These are phyloP conservation scores for Sphenostylis stenocarpa DNA, from an alignment of 306 rosid species.

Conservation along the genomic window DNA sequence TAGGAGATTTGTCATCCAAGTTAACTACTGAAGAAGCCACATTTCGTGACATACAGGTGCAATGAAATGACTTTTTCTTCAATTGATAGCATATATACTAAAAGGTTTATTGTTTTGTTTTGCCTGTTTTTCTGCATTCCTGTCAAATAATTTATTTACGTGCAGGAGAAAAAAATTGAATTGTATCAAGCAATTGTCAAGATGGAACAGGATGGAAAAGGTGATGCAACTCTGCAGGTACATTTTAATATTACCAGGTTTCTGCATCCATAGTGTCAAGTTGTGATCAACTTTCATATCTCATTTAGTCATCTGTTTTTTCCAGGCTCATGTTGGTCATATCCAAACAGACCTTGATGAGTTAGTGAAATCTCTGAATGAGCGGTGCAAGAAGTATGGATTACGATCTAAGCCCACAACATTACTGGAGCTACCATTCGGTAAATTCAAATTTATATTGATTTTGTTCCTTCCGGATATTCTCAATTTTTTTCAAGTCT, in stretches of 20 bases:
- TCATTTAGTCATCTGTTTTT: conserved; percentile 34
- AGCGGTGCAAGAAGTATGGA: conserved; percentile 92
- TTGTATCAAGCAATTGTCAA: conserved; percentile 81
- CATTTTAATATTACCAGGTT: conserved; percentile 23
- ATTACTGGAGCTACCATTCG: conserved; percentile 91
- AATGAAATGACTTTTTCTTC: conserved; percentile 20
- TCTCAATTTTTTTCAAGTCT: conserved; percentile 15
- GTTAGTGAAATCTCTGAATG: conserved; percentile 77
- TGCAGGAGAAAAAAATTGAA: conserved; percentile 92
- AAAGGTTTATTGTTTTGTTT: conserved; percentile 10
- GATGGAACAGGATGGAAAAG: conserved; percentile 74
- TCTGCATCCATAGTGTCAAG: conserved; percentile 19
- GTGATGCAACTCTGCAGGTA: conserved; percentile 74
- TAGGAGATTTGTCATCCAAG: conserved; percentile 92
- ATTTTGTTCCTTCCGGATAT: conserved; percentile 15
- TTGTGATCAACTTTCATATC: conserved; percentile 20
- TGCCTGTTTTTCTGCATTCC: conserved; percentile 2
- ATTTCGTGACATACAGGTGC: conserved; percentile 92
- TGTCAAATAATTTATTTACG: conserved; percentile 25
- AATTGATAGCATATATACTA: conserved; percentile 18
- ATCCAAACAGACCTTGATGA: conserved; percentile 81
- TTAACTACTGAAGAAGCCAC: conserved; percentile 90
- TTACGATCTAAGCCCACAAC: conserved; percentile 81
- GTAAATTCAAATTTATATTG: conserved; percentile 50
- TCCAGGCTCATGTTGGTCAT: conserved; percentile 70